Base-by-base conservation (phyloP, 1,284 basidiomycete genomes). In the Neolentinus lepideus region DNA sequence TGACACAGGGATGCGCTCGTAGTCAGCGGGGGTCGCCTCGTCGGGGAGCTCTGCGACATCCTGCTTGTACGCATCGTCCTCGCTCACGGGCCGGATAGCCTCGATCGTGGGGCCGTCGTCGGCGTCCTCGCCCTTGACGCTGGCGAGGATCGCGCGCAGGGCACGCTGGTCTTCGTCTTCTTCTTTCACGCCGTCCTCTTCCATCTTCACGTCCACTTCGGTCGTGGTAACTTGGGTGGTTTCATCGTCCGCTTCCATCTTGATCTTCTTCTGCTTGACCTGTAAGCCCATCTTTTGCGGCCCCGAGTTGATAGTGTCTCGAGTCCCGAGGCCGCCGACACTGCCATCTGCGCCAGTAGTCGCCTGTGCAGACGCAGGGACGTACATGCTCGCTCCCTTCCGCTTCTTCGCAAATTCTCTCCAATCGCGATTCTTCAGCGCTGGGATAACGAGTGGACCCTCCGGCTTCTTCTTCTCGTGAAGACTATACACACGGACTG, bases 381-480 rank as follows among this genome's bases (percentile, higher is more conserved):
- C 75, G 69, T 76, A 91, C 58, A 76, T 80, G 58, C 66, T 65
- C 38, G 63, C 72, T 61, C 76, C 71, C 21, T 71, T 67, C 12
- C 76, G 70, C 69, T 79, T 83, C 50, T 84, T 76, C 11, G 89
- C 89, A 9, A 85, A 70, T 56, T 85, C 85, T 48, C 90, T 76
- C 94, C 94, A 98, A 67, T 97, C 94, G 33, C 83, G 80, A 65
- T 97, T 94, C 60, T 92, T 77, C 45, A 89, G 74, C 0, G 91
- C 75, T 2, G 92, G 85, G 52, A 98, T 97, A 29, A 95, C 83
- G 11, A 96, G 79, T 0, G 89, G 90, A 2, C 75, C 80, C 48
- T 85, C 67, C 25, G 78, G 69, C 58, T 76, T 78, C 52, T 67
- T 76, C 57, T 77, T 72, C 59, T 76, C 70, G 54, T 63, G 69